Conservation (phyloP, 2,329 filamentous ascomycete species). For the Talaromyces albobiverticillius region DNA sequence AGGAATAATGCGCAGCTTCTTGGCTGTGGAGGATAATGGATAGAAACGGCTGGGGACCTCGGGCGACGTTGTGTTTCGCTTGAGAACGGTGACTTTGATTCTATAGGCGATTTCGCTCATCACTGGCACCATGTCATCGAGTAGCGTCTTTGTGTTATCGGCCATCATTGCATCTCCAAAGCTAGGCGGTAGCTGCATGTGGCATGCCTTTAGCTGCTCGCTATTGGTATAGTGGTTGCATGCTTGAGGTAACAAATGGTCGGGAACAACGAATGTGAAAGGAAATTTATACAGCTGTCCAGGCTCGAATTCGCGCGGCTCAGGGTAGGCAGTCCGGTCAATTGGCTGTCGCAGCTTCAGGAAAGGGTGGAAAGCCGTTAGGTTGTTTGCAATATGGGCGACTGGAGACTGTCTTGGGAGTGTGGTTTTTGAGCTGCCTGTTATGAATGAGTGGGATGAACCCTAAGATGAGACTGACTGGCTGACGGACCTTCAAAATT, state of each 20-base stretch:
- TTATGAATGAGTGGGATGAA: no score
- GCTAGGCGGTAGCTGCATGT: constrained; percentile 60
- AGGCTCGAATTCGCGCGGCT: constrained; percentile 53
- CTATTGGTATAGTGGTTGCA: constrained; percentile 56
- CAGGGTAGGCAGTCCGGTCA: constrained; percentile 51
- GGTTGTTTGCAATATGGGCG: constrained; percentile 52
- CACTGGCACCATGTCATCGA: constrained; percentile 62
- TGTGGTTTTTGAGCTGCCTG: constrained; percentile 51
- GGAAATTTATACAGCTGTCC: constrained; percentile 57
- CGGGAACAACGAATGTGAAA: constrained; percentile 63
- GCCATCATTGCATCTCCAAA: constrained; percentile 58
- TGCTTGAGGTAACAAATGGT: constrained; percentile 57
- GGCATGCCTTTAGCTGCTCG: constrained; percentile 52
- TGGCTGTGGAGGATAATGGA: constrained; percentile 49
- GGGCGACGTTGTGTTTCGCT: constrained; percentile 19
- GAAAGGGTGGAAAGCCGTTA: constrained; percentile 59
- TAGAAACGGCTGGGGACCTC: constrained; percentile 30
- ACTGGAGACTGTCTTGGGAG: constrained; percentile 55
- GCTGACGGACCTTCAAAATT: constrained; percentile 51
- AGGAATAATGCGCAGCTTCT: constrained; percentile 60
- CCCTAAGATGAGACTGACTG: background rate
- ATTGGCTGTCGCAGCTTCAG: constrained; percentile 62
- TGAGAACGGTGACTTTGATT: constrained; percentile 49
- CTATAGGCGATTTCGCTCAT: constrained; percentile 61
- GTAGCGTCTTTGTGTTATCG: constrained; percentile 47